Percentiles rank a stretch among this genome's conserved stretches.
These are phyloP conservation scores for Kickxella alabastrina DNA, from an alignment of 192 early-diverging fungal species.

Conservation along the genomic window DNA sequence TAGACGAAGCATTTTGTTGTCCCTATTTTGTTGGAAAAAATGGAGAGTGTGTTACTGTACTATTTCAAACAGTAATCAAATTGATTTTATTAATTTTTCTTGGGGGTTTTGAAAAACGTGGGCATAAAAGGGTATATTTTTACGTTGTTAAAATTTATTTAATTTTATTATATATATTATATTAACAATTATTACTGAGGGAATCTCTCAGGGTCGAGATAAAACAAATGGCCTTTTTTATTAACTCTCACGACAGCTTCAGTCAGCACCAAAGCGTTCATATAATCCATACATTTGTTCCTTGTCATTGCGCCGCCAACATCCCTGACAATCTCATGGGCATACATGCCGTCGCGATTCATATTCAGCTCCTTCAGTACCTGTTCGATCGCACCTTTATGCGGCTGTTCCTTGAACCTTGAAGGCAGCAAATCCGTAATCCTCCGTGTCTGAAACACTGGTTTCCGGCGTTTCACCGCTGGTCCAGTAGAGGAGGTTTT, in stretches of 20 bases:
- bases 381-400: slow-evolving; percentile 39
- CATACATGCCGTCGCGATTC: slow-evolving; percentile 47
- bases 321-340: slow-evolving; percentile 38
- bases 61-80: no score
- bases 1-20: no score
- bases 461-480: slow-evolving; percentile 26
- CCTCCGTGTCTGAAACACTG: slow-evolving; percentile 31
- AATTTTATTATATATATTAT: no score
- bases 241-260: slow-evolving; percentile 33
- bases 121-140: background rate
- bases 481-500: no score
- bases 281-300: slow-evolving; percentile 41
- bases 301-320: slow-evolving; percentile 32
- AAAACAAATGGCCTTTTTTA: slow-evolving; percentile 51
- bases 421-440: slow-evolving; percentile 36
- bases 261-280: slow-evolving; percentile 41
- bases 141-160: no score
- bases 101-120: no score
- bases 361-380: slow-evolving; percentile 43
- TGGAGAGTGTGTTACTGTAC: no score
- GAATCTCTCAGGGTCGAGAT: slow-evolving; percentile 43
- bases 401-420: slow-evolving; percentile 38
- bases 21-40: no score
- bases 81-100: no score
- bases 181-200: slow-evolving; percentile 22